Conservation (phyloP, 163 green algal species). For the Smithsoniella earleae region DNA sequence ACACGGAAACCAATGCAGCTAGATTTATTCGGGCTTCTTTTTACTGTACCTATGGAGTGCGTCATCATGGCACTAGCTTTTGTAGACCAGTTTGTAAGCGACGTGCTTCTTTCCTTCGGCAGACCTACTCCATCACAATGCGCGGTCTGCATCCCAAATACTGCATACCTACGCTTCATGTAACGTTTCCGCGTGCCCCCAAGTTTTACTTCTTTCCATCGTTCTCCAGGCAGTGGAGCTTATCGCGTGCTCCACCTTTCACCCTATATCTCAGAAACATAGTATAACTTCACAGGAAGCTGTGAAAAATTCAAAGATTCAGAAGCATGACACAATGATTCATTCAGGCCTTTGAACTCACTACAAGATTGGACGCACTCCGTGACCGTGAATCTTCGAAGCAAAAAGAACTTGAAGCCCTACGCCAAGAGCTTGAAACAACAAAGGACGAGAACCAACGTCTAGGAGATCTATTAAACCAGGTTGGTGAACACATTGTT, state of each 20-base stretch:
- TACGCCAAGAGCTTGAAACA: not conserved
- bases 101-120: constrained; percentile 1
- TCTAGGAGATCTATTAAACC: not conserved
- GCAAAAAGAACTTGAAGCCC: not conserved
- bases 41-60: constrained; percentile 16
- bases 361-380: not conserved
- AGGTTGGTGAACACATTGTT: not conserved
- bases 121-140: constrained; percentile 18
- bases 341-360: constrained; percentile 28
- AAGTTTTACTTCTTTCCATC: not conserved
- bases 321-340: too few species aligned
- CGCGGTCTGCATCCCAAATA: not conserved
- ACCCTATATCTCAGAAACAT: too few species aligned
- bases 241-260: too few species aligned
- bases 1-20: too few species aligned
- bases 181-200: not conserved
- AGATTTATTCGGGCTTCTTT: too few species aligned
- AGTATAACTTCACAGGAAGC: too few species aligned
- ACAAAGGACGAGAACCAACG: not conserved
- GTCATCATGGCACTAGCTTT: not conserved
- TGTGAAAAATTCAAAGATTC: too few species aligned
- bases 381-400: constrained; percentile 1
- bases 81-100: not conserved
- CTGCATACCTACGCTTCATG: not conserved
- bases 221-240: too few species aligned